A percentile compares a stretch with the other conserved stretches of the same genome.
Conservation (phyloP, 345 rosid genomes). For the Euphorbia peplus region DNA sequence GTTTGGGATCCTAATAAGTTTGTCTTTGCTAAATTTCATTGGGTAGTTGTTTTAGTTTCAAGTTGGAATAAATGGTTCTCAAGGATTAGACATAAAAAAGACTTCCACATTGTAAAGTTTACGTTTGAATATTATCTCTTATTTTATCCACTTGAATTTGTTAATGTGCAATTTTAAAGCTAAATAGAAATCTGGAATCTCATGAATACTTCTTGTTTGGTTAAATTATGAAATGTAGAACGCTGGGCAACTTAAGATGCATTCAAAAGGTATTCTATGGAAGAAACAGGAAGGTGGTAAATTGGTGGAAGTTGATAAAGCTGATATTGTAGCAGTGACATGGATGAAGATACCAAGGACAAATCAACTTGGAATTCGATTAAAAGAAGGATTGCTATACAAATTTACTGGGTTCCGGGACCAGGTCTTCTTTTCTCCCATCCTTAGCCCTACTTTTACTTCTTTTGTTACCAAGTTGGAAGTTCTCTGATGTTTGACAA, state of each 20-base stretch:
- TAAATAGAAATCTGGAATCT: background rate
- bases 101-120: background rate
- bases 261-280: constrained; percentile 79
- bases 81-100: background rate
- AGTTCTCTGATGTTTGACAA: background rate
- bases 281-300: constrained; percentile 98
- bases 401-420: constrained; percentile 91
- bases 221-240: constrained; percentile 48
- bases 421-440: constrained; percentile 41
- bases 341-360: constrained; percentile 93
- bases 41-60: too few relatives aligned
- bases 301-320: constrained; percentile 85
- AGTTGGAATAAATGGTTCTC: background rate
- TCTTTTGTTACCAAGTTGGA: background rate
- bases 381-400: constrained; percentile 76
- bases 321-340: constrained; percentile 62
- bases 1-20: too few relatives aligned
- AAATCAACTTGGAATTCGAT: constrained; percentile 74
- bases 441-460: background rate
- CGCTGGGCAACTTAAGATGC: constrained; percentile 74
- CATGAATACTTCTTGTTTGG: background rate
- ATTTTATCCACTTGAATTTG: background rate
- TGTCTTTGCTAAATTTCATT: too few relatives aligned
- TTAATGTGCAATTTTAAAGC: background rate
- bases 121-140: background rate